A percentile compares a stretch with the other conserved stretches of the same genome.
These are phyloP conservation scores for Cutaneotrichosporon cyanovorans DNA, from an alignment of 1,284 basidiomycete genomes.

Conservation along the genomic window DNA sequence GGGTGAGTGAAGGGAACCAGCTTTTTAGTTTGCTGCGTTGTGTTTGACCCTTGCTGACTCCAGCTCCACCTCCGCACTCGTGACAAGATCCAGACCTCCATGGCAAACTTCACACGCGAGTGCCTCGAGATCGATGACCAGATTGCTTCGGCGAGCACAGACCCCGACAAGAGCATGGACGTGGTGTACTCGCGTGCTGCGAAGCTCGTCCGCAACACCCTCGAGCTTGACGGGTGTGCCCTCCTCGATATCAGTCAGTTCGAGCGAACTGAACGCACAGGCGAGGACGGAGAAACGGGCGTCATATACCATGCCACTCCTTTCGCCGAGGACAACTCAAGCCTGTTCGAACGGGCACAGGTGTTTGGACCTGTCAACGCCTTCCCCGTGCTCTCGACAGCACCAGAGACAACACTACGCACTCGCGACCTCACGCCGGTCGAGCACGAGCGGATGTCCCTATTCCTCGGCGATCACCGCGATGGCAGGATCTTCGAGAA, in stretches of 20 bases:
- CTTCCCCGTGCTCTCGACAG: conserved; percentile 33
- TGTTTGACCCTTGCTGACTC: background rate
- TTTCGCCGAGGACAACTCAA: conserved; percentile 24
- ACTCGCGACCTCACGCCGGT: conserved; percentile 52
- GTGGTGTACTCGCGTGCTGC: conserved; percentile 80
- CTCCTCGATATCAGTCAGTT: conserved; percentile 87
- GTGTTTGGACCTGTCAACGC: conserved; percentile 31
- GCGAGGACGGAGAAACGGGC: conserved; percentile 9
- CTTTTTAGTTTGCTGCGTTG: no score
- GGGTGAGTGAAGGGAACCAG: no score
- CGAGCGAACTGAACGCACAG: conserved; percentile 62
- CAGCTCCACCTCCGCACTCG: conserved; percentile 83
- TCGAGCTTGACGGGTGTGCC: conserved; percentile 84
- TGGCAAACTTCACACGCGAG: conserved; percentile 92
- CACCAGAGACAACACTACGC: conserved; percentile 12
- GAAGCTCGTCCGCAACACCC: conserved; percentile 74
- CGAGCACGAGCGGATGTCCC: conserved; percentile 64
- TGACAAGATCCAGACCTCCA: conserved; percentile 86
- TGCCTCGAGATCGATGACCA: conserved; percentile 78
- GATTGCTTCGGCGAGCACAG: conserved; percentile 22
- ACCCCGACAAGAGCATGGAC: conserved; percentile 57
- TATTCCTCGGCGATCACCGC: conserved; percentile 67
- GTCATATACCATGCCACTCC: conserved; percentile 51
- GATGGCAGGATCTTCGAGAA: conserved; percentile 81
- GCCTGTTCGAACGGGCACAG: conserved; percentile 30